A percentile compares a stretch with the other conserved stretches of the same genome.
Conservation (phyloP, 2,329 filamentous ascomycete species). For the Colletotrichum shisoi region DNA sequence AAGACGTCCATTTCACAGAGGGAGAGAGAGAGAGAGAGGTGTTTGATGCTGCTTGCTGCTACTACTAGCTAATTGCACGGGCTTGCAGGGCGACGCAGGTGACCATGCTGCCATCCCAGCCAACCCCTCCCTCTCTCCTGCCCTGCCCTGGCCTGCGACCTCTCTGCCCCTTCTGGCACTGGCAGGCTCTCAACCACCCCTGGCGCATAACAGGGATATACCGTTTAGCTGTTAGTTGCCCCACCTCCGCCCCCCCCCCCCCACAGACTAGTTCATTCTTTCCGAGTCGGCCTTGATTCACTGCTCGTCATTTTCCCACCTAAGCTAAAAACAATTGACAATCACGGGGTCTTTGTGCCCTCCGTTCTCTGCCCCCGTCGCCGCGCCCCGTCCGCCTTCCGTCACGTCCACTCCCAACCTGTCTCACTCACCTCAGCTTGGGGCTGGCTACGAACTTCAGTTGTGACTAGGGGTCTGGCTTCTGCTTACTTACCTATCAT, state of each 20-base stretch:
- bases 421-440: conserved; percentile 18
- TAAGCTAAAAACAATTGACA: conserved; percentile 3
- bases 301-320: conserved; percentile 32
- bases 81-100: conserved; percentile 31
- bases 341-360: conserved; percentile 29
- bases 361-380: conserved; percentile 14
- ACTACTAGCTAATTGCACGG: conserved; percentile 21
- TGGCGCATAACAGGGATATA: conserved; percentile 28
- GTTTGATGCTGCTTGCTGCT: neutral
- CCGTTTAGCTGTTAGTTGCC: conserved; percentile 31
- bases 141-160: conserved; percentile 5
- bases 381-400: conserved; percentile 6
- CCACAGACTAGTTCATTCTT: conserved; percentile 31
- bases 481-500: conserved; percentile 1
- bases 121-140: conserved; percentile 22
- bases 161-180: conserved; percentile 15
- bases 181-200: conserved; percentile 29
- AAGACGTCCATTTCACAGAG: neutral
- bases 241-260: too few species aligned
- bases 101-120: conserved; percentile 32
- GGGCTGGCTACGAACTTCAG: conserved; percentile 1
- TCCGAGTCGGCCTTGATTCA: conserved; percentile 26
- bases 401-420: conserved; percentile 7
- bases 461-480: conserved; percentile 5
- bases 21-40: neutral